phyloP scores from a whole-genome alignment of 202 grass and related monocot genomes.

The Tripidium arundinaceum region DNA sequence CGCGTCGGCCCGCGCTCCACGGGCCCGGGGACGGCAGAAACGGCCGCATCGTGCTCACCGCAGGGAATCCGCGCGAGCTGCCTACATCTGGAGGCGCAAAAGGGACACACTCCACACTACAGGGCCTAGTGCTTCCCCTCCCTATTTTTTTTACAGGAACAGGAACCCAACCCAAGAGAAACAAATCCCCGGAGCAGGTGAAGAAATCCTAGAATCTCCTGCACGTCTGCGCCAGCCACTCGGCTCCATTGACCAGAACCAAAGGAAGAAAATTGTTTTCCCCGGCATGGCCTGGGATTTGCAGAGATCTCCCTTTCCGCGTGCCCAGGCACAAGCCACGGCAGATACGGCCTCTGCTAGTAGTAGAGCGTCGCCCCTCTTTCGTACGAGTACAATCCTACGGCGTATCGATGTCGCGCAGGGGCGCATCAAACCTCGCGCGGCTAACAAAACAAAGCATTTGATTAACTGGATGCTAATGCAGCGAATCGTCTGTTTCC shows the following conservation, averaged over 20 bases:
- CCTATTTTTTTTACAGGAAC: not conserved
- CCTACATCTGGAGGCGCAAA: conserved; percentile 6
- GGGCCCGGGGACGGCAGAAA: conserved; percentile 9
- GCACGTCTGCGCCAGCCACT: not conserved
- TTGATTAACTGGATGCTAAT: no score
- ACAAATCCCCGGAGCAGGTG: not conserved
- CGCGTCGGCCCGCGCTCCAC: conserved; percentile 10
- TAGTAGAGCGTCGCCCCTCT: no score
- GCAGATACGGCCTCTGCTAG: not conserved
- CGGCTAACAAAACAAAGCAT: no score
- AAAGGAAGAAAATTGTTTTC: not conserved
- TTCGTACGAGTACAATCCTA: no score
- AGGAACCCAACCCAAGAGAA: not conserved
- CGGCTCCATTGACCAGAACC: not conserved
- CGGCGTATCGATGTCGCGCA: no score
- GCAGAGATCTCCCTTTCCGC: conserved; percentile 25
- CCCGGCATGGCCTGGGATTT: conserved; percentile 43
- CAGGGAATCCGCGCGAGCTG: not conserved
- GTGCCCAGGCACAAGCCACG: not conserved
- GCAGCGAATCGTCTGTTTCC: no score
- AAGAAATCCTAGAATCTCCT: not conserved
- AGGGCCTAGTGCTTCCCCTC: not conserved
- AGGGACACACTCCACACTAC: conserved; percentile 9
- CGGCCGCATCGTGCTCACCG: conserved; percentile 25
- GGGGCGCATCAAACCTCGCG: no score